Conservation (phyloP, 352 stramenopile genomes). For the Globisporangium parvum region DNA sequence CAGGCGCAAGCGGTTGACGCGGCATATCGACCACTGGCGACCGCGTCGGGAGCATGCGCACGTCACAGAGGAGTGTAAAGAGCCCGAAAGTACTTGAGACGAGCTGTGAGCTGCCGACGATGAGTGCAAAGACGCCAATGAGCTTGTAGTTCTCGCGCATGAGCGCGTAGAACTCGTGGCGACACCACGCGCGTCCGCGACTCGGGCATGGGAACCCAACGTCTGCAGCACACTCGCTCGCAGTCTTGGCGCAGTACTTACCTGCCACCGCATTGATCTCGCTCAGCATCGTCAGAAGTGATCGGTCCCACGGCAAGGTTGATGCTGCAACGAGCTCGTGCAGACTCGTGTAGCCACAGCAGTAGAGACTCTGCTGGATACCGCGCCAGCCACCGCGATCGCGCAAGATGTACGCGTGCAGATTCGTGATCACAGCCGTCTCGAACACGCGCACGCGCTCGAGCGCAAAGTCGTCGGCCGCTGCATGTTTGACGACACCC, state of each 20-base stretch:
- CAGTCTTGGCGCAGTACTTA: slow-evolving; percentile 30
- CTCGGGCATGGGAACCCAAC: slow-evolving; percentile 29
- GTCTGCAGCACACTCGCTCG: slow-evolving; percentile 14
- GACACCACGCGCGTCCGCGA: slow-evolving; percentile 36
- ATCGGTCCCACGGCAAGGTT: slow-evolving; percentile 23
- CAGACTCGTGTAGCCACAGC: slow-evolving; percentile 45
- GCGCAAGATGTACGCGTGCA: slow-evolving; percentile 25
- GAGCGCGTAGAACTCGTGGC: slow-evolving; percentile 31
- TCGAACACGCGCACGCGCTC: slow-evolving; percentile 34
- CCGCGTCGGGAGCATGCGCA: slow-evolving; percentile 28
- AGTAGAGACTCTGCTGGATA: slow-evolving; percentile 43
- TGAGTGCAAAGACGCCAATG: slow-evolving; percentile 36
- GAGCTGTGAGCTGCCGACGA: slow-evolving; percentile 35
- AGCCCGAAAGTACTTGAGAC: slow-evolving; percentile 38
- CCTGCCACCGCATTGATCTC: slow-evolving; percentile 31
- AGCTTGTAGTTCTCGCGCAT: slow-evolving; percentile 43
- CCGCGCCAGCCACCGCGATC: slow-evolving; percentile 26
- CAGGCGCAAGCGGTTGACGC: slow-evolving; percentile 20
- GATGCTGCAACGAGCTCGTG: slow-evolving; percentile 15
- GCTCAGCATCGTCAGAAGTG: slow-evolving; percentile 26
- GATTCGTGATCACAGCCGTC: slow-evolving; percentile 31
- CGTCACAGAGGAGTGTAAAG: slow-evolving; percentile 58
- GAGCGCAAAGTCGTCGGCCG: slow-evolving; percentile 29
- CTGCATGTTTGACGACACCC: slow-evolving; percentile 25
- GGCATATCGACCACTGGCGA: slow-evolving; percentile 36